Evolutionary conservation across 768 basidiomycete genomes (phyloP).

Genomic region (Trametes gibbosa): DNA sequence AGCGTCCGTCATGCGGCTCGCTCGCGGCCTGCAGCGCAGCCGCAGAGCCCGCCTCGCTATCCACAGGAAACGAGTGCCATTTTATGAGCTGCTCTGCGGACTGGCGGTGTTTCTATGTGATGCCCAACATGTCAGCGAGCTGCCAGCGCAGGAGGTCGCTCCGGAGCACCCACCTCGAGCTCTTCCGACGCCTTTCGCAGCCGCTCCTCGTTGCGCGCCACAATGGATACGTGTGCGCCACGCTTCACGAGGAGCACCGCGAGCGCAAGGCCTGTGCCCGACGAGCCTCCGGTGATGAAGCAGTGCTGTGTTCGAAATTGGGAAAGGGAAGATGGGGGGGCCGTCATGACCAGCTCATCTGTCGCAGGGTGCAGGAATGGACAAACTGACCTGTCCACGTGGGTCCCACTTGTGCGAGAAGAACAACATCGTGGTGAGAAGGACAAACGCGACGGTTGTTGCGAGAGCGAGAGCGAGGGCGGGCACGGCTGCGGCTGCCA

Average conservation of each 20-base stretch:
- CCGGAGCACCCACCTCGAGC: slow-evolving; percentile 56
- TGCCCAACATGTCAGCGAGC: neutral
- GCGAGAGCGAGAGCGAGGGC: slow-evolving; percentile 9
- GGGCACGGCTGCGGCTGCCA: neutral
- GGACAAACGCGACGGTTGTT: neutral
- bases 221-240: slow-evolving; percentile 84
- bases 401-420: slow-evolving; percentile 30
- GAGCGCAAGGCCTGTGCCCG: slow-evolving; percentile 76
- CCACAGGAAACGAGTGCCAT: slow-evolving; percentile 65
- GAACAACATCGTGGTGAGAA: slow-evolving; percentile 21
- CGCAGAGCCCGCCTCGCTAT: slow-evolving; percentile 48
- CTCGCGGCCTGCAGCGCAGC: slow-evolving; percentile 64
- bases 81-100: slow-evolving; percentile 59
- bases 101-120: slow-evolving; percentile 35
- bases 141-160: neutral
- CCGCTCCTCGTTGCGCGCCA: slow-evolving; percentile 69
- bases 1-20: slow-evolving; percentile 47
- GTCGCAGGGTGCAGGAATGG: too few relatives aligned
- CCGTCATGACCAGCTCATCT: neutral
- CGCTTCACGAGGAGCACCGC: slow-evolving; percentile 60
- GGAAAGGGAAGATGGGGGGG: accelerated
- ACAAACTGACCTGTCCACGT: slow-evolving; percentile 18
- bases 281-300: slow-evolving; percentile 82
- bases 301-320: slow-evolving; percentile 53
- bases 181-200: slow-evolving; percentile 57